Evolutionary conservation across 208 protist species (phyloP).

Genomic region (Acanthamoeba divionensis): DNA sequence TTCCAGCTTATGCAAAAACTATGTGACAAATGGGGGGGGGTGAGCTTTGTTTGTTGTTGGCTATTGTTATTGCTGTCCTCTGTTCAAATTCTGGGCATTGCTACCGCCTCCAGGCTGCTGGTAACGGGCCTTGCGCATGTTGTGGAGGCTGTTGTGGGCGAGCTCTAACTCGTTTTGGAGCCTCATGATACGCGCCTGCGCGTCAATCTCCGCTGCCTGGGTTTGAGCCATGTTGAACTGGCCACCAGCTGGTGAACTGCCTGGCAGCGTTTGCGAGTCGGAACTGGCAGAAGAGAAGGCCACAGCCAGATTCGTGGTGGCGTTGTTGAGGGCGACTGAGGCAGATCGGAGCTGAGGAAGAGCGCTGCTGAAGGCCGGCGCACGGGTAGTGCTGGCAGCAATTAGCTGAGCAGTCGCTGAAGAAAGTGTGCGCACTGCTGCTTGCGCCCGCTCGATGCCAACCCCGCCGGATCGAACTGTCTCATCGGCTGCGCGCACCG

Average conservation of each 20-base stretch:
- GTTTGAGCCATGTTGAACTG: neutral
- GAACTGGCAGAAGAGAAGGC: neutral
- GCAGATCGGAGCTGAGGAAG: neutral
- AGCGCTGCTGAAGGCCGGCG: neutral
- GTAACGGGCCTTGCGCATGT: conserved; percentile 28
- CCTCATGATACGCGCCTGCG: neutral
- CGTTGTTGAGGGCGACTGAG: neutral
- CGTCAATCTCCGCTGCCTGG: conserved; percentile 11
- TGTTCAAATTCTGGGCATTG: too few relatives aligned
- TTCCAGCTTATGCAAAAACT: too few relatives aligned
- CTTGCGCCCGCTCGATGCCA: neutral
- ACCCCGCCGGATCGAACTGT: too few relatives aligned
- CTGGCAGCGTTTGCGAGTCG: too few relatives aligned
- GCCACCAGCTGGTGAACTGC: neutral
- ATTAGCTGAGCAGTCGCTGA: neutral
- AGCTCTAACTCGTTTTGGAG: neutral
- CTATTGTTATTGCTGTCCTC: too few relatives aligned
- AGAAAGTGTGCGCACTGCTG: neutral
- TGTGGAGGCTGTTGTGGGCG: neutral
- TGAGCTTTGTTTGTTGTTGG: too few relatives aligned
- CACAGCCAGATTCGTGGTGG: neutral
- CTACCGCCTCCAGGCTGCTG: too few relatives aligned
- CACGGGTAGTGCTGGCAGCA: neutral
- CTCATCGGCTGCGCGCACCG: too few relatives aligned
- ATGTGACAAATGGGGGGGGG: too few relatives aligned